phyloP scores from a whole-genome alignment of 345 rosid genomes.

The Lepidium aucheri region DNA sequence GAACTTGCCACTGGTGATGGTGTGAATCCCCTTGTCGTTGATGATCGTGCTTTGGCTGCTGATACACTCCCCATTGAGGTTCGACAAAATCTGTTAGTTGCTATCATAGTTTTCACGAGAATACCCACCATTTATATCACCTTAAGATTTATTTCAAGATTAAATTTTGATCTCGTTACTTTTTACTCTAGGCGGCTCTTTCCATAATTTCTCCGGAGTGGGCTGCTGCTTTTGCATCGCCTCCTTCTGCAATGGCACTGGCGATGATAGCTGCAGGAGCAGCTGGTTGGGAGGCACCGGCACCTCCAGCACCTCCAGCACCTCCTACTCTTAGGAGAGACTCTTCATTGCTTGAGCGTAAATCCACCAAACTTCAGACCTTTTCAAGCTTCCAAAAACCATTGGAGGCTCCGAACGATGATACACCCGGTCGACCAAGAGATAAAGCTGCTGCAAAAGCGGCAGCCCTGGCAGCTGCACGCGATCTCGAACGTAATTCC shows the following conservation, averaged over 20 bases:
- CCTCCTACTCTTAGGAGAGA: slow-evolving; percentile 62
- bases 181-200: slow-evolving; percentile 69
- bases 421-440: slow-evolving; percentile 56
- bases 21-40: slow-evolving; percentile 80
- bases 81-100: slow-evolving; percentile 6
- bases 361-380: slow-evolving; percentile 53
- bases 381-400: slow-evolving; percentile 94
- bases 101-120: background rate
- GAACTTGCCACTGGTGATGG: slow-evolving; percentile 94
- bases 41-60: slow-evolving; percentile 91
- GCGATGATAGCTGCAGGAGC: slow-evolving; percentile 99
- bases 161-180: background rate
- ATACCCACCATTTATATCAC: background rate
- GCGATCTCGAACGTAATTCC: slow-evolving; percentile 92
- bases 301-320: slow-evolving; percentile 31
- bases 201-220: slow-evolving; percentile 90
- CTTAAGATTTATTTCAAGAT: too few species aligned
- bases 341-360: slow-evolving; percentile 76
- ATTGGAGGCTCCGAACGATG: slow-evolving; percentile 49
- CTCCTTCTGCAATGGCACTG: slow-evolving; percentile 97
- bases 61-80: slow-evolving; percentile 93
- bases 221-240: slow-evolving; percentile 99
- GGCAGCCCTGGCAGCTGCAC: slow-evolving; percentile 94
- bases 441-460: slow-evolving; percentile 98
- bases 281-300: slow-evolving; percentile 69